These are phyloP conservation scores for Kwoniella pini DNA, from an alignment of 768 basidiomycete species.

Conservation along the genomic window DNA sequence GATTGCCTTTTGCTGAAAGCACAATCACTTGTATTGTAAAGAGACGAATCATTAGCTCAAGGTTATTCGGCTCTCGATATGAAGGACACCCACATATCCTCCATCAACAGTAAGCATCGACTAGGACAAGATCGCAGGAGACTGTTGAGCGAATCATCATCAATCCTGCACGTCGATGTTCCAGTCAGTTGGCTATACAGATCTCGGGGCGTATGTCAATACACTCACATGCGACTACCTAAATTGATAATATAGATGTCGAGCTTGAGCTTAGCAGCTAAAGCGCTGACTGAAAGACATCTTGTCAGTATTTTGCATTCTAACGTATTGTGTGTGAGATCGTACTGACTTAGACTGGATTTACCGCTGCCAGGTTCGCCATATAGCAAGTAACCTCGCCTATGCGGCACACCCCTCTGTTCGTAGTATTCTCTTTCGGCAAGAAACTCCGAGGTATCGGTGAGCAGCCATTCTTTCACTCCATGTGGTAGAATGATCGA, in stretches of 20 bases:
- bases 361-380: slow-evolving; percentile 35
- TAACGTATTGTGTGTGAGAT: neutral
- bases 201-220: too few relatives aligned
- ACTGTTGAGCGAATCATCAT: neutral
- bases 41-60: neutral
- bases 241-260: slow-evolving; percentile 27
- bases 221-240: neutral
- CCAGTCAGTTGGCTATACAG: neutral
- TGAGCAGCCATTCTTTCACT: slow-evolving; percentile 23
- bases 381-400: slow-evolving; percentile 30
- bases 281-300: slow-evolving; percentile 17
- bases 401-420: slow-evolving; percentile 19
- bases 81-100: slow-evolving; percentile 16
- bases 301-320: too few relatives aligned
- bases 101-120: slow-evolving; percentile 12
- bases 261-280: slow-evolving; percentile 20
- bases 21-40: slow-evolving; percentile 1
- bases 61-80: neutral
- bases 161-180: neutral
- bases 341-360: slow-evolving; percentile 20
- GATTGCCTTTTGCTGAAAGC: slow-evolving; percentile 3
- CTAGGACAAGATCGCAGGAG: slow-evolving; percentile 4
- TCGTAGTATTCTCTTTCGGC: slow-evolving; percentile 21
- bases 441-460: slow-evolving; percentile 24
- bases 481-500: slow-evolving; percentile 20